Evolutionary conservation across 78 protist genomes (phyloP), one percentile per base, ranked within the genome.

Genomic region (Dictyostelium discoideum): DNA sequence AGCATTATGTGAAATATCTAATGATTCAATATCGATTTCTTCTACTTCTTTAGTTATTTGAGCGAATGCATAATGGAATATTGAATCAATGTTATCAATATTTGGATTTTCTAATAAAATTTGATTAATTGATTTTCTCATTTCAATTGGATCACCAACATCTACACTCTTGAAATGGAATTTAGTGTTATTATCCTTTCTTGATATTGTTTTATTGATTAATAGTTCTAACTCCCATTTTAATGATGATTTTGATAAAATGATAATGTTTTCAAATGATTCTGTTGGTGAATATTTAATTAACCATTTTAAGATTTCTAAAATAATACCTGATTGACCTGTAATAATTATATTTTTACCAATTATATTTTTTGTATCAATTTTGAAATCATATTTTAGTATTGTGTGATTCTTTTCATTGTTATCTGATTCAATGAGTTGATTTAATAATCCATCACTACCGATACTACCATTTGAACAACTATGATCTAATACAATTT

Each of bases 1-100:
- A 5, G 98, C 89, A 57, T 54, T 67, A 14, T 67, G 85, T 1
- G 84, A 73, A 22, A 44, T 39, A 13, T 32, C 5, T 37, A 92
- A 14, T 44, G 74, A 22, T 1, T 72, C 18, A 2, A 24, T 29
- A 10, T 50, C 14, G 22, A 84, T 80, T 11, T n/a, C 63, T 26
- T 74, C 37, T 32, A 85, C 74, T n/a, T 67, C 86, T 6, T 74
- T 24, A 11, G 82, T 54, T 18, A 44, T 69, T 57, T 87, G 84
- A 50, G 69, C 65, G 44, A 72, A 81, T 18, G 97, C 97, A 37
- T 84, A 60, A 65, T 92, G 96, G 57, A 89, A 87, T 54, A 96
- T 22, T 11, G 92, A 85, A 2, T 90, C 73, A 37, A 95, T 92
- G 13, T 69, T 50, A 24, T 4, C 40, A n/a, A 72, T 42, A 9